phyloP scores from a whole-genome alignment of 176 grass and related monocot species.

The Calamus simplicifolius region DNA sequence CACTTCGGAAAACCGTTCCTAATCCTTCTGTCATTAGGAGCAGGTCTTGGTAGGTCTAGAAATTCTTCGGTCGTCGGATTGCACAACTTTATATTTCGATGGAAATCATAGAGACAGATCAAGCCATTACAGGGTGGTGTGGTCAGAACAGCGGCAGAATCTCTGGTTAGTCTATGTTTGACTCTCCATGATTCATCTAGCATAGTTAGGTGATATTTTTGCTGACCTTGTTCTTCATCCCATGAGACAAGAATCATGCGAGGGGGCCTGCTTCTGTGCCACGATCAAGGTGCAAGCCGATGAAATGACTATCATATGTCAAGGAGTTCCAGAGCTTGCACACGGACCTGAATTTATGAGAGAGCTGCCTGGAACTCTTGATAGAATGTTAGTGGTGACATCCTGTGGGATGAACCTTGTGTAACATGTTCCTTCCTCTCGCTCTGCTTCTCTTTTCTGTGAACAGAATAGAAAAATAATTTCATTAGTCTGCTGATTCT shows the following conservation, averaged over 20 bases:
- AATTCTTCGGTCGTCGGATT: conserved; percentile 20
- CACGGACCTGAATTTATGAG: conserved; percentile 2
- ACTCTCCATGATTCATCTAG: conserved; percentile 1
- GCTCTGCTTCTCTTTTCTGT: too few species aligned
- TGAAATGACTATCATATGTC: conserved; percentile 12
- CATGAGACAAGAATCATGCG: conserved; percentile 9
- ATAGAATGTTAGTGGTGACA: conserved; percentile 12
- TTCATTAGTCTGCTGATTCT: too few species aligned
- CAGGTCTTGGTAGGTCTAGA: conserved; percentile 11
- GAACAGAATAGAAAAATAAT: too few species aligned
- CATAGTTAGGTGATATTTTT: background rate
- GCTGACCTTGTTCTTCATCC: background rate
- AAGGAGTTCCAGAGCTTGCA: conserved; percentile 23
- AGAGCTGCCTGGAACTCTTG: conserved; percentile 13
- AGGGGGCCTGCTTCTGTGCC: background rate
- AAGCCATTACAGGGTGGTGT: conserved; percentile 21
- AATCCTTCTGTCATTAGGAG: conserved; percentile 5
- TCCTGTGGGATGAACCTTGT: conserved; percentile 2
- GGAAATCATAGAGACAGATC: conserved; percentile 21
- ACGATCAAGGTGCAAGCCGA: conserved; percentile 13
- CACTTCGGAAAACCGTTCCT: conserved; percentile 15
- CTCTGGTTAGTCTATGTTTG: conserved; percentile 8
- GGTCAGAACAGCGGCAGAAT: conserved; percentile 2
- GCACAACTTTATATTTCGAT: conserved; percentile 2
- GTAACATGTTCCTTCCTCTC: background rate